Evolutionary conservation across 2,329 filamentous ascomycete genomes (phyloP).

Genomic region (Trichoderma sp.): DNA sequence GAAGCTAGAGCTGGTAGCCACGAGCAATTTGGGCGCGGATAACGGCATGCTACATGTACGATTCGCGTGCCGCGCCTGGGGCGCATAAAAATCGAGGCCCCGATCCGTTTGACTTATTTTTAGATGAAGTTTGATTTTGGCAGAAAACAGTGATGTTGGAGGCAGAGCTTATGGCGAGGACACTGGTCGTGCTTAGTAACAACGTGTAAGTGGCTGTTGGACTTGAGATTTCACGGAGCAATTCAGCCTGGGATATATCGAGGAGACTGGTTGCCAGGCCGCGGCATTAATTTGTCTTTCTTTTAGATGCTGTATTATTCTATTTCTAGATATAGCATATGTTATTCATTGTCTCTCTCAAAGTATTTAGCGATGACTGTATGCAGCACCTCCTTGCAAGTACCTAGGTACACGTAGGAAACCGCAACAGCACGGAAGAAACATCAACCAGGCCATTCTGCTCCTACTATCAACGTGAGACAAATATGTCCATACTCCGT

Average conservation of each 20-base stretch:
- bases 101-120: neutral
- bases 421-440: neutral
- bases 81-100: neutral
- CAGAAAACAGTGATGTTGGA: neutral
- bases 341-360: neutral
- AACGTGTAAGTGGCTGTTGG: neutral
- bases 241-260: neutral
- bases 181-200: neutral
- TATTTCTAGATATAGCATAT: neutral
- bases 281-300: neutral
- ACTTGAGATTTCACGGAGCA: neutral
- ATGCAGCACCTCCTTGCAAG: neutral
- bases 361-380: neutral
- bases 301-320: neutral
- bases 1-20: neutral
- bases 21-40: neutral
- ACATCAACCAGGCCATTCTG: neutral
- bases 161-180: neutral
- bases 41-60: constrained; percentile 21
- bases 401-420: too few species aligned
- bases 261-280: neutral
- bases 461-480: neutral
- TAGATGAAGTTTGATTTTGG: neutral
- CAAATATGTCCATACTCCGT: too few species aligned
- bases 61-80: constrained; percentile 20